Evolutionary conservation across 257 asterid species (phyloP).

Genomic region (Agastache rugosa): DNA sequence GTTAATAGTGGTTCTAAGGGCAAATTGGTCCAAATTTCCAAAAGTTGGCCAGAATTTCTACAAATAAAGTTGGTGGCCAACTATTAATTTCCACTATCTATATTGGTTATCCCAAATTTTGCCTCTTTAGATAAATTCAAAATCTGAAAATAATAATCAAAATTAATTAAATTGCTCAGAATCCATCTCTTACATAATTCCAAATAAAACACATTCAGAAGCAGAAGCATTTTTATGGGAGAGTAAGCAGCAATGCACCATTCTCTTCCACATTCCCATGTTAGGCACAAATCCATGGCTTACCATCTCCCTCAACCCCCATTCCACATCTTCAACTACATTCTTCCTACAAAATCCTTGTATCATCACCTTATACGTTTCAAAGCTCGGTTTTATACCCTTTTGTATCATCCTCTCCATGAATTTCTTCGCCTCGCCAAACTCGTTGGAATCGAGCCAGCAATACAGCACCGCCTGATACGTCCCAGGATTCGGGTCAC

Average conservation of each 20-base stretch:
- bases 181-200: not conserved
- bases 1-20: too few relatives aligned
- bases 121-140: too few relatives aligned
- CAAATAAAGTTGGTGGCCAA: too few relatives aligned
- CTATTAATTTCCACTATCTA: too few relatives aligned
- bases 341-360: conserved; percentile 64
- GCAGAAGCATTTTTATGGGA: conserved; percentile 25
- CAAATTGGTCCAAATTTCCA: too few relatives aligned
- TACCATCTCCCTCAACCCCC: conserved; percentile 73
- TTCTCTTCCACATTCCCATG: conserved; percentile 85
- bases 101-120: too few relatives aligned
- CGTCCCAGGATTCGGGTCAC: conserved; percentile 77
- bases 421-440: conserved; percentile 63
- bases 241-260: conserved; percentile 53
- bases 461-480: conserved; percentile 79
- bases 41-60: too few relatives aligned
- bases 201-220: not conserved
- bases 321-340: conserved; percentile 62
- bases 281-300: conserved; percentile 72
- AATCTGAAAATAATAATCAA: too few relatives aligned
- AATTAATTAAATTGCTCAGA: too few relatives aligned
- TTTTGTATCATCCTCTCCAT: conserved; percentile 55
- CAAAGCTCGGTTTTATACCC: conserved; percentile 71
- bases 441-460: conserved; percentile 67
- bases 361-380: conserved; percentile 64